Percentiles rank a stretch among this genome's conserved stretches.
Evolutionary conservation across 2,329 filamentous ascomycete genomes (phyloP).

Genomic region (Alternaria sp.): DNA sequence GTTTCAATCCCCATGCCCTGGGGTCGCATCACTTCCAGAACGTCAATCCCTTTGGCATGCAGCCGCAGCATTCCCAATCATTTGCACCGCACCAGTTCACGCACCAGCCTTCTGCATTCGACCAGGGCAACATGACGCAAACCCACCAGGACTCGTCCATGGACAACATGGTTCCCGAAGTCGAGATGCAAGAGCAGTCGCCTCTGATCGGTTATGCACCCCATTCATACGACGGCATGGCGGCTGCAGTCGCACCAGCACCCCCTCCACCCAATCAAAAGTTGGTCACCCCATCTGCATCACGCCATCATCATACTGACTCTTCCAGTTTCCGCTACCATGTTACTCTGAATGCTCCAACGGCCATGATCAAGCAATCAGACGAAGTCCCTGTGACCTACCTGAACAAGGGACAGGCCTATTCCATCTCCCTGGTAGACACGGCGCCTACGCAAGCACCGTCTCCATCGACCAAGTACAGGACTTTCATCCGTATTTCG

Average conservation of each 20-base stretch:
- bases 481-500: slow-evolving; percentile 92
- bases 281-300: slow-evolving; percentile 42
- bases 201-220: slow-evolving; percentile 66
- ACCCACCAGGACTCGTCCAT: slow-evolving; percentile 70
- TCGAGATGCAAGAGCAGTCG: slow-evolving; percentile 67
- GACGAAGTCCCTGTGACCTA: slow-evolving; percentile 98
- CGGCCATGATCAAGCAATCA: slow-evolving; percentile 89
- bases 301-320: slow-evolving; percentile 26
- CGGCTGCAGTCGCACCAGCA: slow-evolving; percentile 43
- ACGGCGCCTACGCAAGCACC: slow-evolving; percentile 66
- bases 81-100: slow-evolving; percentile 83
- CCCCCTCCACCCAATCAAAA: slow-evolving; percentile 52
- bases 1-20: slow-evolving; percentile 63
- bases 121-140: slow-evolving; percentile 70
- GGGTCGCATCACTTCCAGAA: slow-evolving; percentile 60
- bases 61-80: slow-evolving; percentile 53
- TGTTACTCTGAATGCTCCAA: slow-evolving; percentile 88
- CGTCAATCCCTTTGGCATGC: slow-evolving; percentile 73
- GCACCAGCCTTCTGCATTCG: slow-evolving; percentile 80
- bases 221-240: slow-evolving; percentile 54
- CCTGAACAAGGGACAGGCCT: slow-evolving; percentile 95
- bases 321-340: slow-evolving; percentile 79
- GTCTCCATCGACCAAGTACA: slow-evolving; percentile 71
- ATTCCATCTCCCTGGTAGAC: slow-evolving; percentile 84
- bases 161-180: slow-evolving; percentile 60